phyloP scores from a whole-genome alignment of 2,329 filamentous ascomycete genomes.

The Furcasterigmium sp. region DNA sequence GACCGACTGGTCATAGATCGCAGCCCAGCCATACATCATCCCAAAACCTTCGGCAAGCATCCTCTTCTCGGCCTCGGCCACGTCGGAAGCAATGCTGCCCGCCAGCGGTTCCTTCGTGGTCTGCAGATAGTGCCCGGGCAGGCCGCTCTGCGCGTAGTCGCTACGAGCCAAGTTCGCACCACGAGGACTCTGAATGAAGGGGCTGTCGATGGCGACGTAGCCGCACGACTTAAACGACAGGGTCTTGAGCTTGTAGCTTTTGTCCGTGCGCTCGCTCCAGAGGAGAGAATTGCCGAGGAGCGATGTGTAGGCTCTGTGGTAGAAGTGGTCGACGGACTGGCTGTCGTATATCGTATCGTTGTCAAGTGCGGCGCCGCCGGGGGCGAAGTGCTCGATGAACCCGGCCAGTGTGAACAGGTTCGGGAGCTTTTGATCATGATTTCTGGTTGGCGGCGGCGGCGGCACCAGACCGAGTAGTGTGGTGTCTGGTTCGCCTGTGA shows the following conservation, averaged over 20 bases:
- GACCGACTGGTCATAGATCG: too few relatives aligned
- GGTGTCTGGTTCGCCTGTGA: too few relatives aligned
- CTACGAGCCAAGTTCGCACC: not conserved
- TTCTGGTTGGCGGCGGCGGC: too few relatives aligned
- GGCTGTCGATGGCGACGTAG: conserved; percentile 49
- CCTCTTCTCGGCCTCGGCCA: too few relatives aligned
- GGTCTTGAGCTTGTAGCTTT: conserved; percentile 22
- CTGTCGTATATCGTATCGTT: not conserved
- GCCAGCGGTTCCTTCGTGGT: too few relatives aligned
- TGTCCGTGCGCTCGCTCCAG: conserved; percentile 15
- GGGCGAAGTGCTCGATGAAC: conserved; percentile 36
- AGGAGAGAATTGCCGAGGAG: not conserved
- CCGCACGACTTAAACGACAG: conserved; percentile 57
- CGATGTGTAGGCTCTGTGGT: not conserved
- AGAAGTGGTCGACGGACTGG: not conserved
- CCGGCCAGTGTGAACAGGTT: conserved; percentile 32
- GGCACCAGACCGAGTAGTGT: too few relatives aligned
- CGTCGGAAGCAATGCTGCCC: too few relatives aligned
- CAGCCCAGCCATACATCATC: too few relatives aligned
- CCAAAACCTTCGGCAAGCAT: too few relatives aligned
- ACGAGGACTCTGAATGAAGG: too few relatives aligned
- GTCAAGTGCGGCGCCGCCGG: conserved; percentile 20
- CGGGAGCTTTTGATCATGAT: conserved; percentile 11
- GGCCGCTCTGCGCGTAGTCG: too few relatives aligned
- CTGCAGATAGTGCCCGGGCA: too few relatives aligned